Evolutionary conservation across 2,329 filamentous ascomycete genomes (phyloP), one percentile per base, ranked within the genome.

Genomic region (Passalora sequoiae): DNA sequence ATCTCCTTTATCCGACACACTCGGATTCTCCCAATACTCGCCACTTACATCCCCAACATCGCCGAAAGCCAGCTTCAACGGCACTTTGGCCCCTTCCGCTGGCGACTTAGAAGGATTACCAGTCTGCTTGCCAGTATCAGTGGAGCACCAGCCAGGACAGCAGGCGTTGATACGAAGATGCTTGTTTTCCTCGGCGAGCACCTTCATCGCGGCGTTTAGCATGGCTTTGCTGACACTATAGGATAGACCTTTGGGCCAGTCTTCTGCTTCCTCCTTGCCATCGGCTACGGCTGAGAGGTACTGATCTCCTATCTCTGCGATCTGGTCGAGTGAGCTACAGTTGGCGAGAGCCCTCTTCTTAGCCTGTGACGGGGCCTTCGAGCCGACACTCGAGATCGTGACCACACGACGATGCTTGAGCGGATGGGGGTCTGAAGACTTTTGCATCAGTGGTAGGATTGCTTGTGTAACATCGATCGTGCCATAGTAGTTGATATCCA

Each of bases 61-160:
- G 1, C 31, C 31, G n/a, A 35, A 35, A 15, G 31, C 31, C 31
- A 35, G 9, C 3, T 35, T 17, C 17, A 35, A 19, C 15, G 31
- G 31, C 10, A 35, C 19, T 12, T 8, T 19, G 4, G 31, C 31
- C 1, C 31, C 31, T n/a, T 35, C 15, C 5, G 31, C 31, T 19
- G 31, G 31, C 8, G 31, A 19, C 31, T 35, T 35, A 3, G 31
- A 13, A 9, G 31, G 31, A 19, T 19, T 35, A 3, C 31, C 31
- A n/a, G 31, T 35, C 31, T 35, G 31, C 15, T 35, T 35, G 15
- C 31, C 31, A 19, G 31, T 35, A 35, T 35, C 31, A 17, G 31
- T 35, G 4, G 7, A 9, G 16, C 31, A 35, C 31, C 31, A 35
- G 3, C 31, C 31, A 20, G 31, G 31, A 19, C 31, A 35, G 31